A percentile compares a stretch with the other conserved stretches of the same genome.
These are phyloP conservation scores for Chlamydomonas sphaeroides DNA, from an alignment of 139 green algal species.

Conservation along the genomic window DNA sequence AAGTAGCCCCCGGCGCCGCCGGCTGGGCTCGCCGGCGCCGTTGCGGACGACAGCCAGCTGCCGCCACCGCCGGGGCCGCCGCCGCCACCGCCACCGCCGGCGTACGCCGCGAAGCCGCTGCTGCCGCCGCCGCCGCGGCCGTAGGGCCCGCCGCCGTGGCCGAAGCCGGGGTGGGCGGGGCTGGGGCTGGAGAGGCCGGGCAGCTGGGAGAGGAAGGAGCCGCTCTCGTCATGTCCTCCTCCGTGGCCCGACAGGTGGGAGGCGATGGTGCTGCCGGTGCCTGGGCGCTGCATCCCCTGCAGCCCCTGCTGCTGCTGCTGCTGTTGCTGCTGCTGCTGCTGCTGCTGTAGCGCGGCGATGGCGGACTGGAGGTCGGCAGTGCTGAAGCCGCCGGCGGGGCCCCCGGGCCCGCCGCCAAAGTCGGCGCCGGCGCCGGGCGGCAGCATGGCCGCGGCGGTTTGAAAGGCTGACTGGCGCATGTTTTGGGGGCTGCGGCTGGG, in stretches of 20 bases:
- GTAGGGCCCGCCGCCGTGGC: neutral
- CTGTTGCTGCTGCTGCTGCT: slow-evolving; percentile 22
- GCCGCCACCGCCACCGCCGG: neutral
- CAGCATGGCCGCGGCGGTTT: neutral
- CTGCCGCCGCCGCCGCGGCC: neutral
- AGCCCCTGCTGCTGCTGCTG: neutral
- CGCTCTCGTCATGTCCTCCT: neutral
- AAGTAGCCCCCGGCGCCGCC: slow-evolving; percentile 19
- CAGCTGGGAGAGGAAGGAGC: slow-evolving; percentile 32
- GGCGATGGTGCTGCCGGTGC: neutral
- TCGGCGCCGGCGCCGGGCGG: neutral
- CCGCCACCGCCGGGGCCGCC: neutral
- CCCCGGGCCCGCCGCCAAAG: neutral
- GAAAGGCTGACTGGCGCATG: slow-evolving; percentile 25
- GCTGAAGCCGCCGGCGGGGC: neutral
- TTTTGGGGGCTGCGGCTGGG: neutral
- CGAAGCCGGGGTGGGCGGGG: no score
- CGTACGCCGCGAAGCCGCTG: neutral
- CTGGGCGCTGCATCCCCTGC: no score
- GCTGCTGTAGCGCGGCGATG: slow-evolving; percentile 8
- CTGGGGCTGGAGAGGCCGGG: slow-evolving; percentile 7
- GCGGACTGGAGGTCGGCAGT: neutral
- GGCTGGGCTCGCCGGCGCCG: neutral
- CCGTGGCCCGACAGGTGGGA: neutral
- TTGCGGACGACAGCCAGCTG: neutral